Evolutionary conservation across 2,329 filamentous ascomycete genomes (phyloP), one percentile per base, ranked within the genome.

Genomic region (Microdochium bolleyi): DNA sequence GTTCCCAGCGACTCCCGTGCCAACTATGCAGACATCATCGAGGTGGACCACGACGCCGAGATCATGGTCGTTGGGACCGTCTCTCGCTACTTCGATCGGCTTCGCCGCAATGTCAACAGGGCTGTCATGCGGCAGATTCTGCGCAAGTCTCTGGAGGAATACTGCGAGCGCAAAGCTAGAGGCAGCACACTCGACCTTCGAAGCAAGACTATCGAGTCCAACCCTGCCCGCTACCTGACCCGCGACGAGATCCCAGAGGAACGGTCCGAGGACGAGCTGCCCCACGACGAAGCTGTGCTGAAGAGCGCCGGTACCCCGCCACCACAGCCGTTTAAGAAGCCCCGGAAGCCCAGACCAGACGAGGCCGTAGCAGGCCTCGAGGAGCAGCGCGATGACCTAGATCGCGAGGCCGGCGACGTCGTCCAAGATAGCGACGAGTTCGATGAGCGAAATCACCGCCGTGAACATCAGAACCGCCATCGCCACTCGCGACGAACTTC

Each of bases 11-110:
- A 69, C 54, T 69, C 67, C 3, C 60, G 67, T 44, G 66, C 63
- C 58, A 69, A 69, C 55, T 69, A 69, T 53, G 67, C 67, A 38
- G 66, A 69, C 53, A 66, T 68, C 27, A 57, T 69, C 52, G 65
- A 69, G 50, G 57, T 69, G 41, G 65, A 68, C 53, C 65, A 67
- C 55, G 66, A 68, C 48, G 63, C 67, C 19, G 60, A 67, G 51
- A 66, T 69, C 37, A 63, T 69, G 56, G 65, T 68, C 2, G 59
- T 69, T 27, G 67, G 67, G 25, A 65, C 67, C 46, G 67, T 68
- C 14, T 64, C 62, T n/a, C 61, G 62, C 38, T 69, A 69, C 56
- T 69, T 69, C 55, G 67, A 69, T 55, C 60, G 67, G 14, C 62
- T 69, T 21, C 64, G 67, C 22, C 60, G 66, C 30, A 69, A 68